Evolutionary conservation across 1,139 yeast species (phyloP).

Genomic region (Lodderomyces elongisporus): DNA sequence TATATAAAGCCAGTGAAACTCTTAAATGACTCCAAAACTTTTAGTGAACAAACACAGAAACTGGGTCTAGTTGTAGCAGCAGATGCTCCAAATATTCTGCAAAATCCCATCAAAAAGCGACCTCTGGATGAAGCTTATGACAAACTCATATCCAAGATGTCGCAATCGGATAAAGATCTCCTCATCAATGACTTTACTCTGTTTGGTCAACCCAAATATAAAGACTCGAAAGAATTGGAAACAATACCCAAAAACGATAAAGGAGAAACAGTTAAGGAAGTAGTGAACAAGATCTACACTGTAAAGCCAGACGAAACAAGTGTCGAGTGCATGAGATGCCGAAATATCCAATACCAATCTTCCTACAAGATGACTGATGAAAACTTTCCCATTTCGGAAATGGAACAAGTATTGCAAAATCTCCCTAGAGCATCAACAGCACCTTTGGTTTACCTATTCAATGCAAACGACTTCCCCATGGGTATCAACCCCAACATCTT

Average conservation of each 20-base stretch:
- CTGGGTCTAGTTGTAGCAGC: no score
- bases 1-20: conserved; percentile 17
- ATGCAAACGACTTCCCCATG: conserved; percentile 68
- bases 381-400: conserved; percentile 33
- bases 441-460: conserved; percentile 55
- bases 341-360: conserved; percentile 44
- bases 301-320: conserved; percentile 7
- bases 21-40: not conserved
- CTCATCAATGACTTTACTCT: conserved; percentile 16
- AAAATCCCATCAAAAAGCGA: no score
- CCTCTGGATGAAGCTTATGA: not conserved
- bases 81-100: no score
- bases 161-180: conserved; percentile 23
- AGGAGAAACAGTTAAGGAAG: conserved; percentile 3
- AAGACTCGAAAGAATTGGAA: no score
- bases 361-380: conserved; percentile 20
- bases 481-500: conserved; percentile 41
- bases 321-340: conserved; percentile 51
- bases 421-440: conserved; percentile 47
- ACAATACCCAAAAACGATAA: no score
- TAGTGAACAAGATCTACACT: conserved; percentile 6
- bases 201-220: no score
- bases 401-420: conserved; percentile 30
- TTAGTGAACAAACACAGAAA: no score
- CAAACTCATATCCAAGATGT: not conserved